Base-by-base conservation (phyloP, 306 rosid genomes). In the Prosopis cineraria region DNA sequence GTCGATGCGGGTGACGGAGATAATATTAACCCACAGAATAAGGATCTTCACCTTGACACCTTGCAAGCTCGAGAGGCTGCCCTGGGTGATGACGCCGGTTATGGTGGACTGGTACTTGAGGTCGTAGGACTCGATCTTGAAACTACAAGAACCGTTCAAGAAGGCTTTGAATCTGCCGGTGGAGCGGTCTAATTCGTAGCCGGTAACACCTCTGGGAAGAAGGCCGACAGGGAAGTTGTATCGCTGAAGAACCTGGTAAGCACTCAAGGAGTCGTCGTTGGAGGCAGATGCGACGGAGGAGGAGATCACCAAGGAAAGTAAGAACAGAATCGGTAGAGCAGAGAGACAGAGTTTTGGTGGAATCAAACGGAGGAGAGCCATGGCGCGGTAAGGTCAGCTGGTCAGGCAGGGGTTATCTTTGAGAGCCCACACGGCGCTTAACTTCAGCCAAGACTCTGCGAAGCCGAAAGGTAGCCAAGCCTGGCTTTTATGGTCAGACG, bases 51-150 rank as follows among this genome's bases (percentile, higher is more conserved):
- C 91, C 36, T 82, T 17, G 50, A 88, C 75, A 3, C 96, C 93
- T 13, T 76, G 63, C 58, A 87, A 82, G 80, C 52, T 50, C 0
- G 83, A 65, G 79, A 91, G 82, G 71, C 73, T 84, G 83, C 82
- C 86, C 1, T 77, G 66, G 41, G 79, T 22, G n/a, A 89, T 80
- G 8, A 79, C 81, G 47, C 93, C 91, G 0, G 77, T 80, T 10
- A 89, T 87, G 50, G 85, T 84, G 31, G 91, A 77, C 68, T 79
- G 81, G 78, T 86, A 90, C 85, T 86, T 81, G 58, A 89, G 40
- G 50, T 89, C 22, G 37, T 89, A 87, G 6, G 88, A 82, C 16
- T 85, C 71, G 24, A 85, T 83, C 6, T 62, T 2, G 43, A 82
- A 84, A 5, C 74, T 29, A 45, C 90, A 91, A 29, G 79, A 25